Base-by-base conservation (phyloP, 2,329 filamentous ascomycete genomes). In the Bipolaris victoriae region DNA sequence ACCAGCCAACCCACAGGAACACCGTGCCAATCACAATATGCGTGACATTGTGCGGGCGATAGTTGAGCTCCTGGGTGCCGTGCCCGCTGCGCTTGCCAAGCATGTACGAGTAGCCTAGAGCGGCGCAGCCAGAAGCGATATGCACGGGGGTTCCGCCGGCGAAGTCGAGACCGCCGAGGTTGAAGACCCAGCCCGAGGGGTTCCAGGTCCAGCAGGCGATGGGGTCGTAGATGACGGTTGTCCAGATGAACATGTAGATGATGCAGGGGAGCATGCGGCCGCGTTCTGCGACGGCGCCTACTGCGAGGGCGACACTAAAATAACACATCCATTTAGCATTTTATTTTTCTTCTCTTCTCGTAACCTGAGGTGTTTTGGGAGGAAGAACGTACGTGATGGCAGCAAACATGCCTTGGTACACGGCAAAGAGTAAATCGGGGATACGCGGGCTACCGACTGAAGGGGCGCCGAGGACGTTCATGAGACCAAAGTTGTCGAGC, bases 121-220 rank as follows among this genome's bases (percentile, higher is more conserved):
- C 92, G 16, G 92, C 91, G 43, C 86, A 85, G 49, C 92, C 92
- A 2, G 91, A 94, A 1, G 90, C 82, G 67, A 96, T 95, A 75
- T 97, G 92, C 52, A 97, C 92, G 0, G 92, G 92, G 2, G 92
- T 96, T 69, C 92, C 92, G 62, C 92, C 92, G 20, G 92, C 92
- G 70, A 95, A 96, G 77, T 96, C 92, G 43, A 96, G 84, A 26
- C 90, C 91, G 45, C 92, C 92, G 79, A 96, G 84, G 64, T 85
- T 82, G 77, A 84, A 90, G 11, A 88, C 87, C 92, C 92, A 97
- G 20, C 92, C 92, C 31, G 81, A 80, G 0, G 90, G 77, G 74
- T 96, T 96, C 92, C 92, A 97, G 7, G 91, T 96, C 92, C 92
- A 97, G 83, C 92, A 96, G 44, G 92, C 92, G 72, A 97, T 92